phyloP scores from a whole-genome alignment of 73 alveolate genomes.

The Symbiodinium pilosum region DNA sequence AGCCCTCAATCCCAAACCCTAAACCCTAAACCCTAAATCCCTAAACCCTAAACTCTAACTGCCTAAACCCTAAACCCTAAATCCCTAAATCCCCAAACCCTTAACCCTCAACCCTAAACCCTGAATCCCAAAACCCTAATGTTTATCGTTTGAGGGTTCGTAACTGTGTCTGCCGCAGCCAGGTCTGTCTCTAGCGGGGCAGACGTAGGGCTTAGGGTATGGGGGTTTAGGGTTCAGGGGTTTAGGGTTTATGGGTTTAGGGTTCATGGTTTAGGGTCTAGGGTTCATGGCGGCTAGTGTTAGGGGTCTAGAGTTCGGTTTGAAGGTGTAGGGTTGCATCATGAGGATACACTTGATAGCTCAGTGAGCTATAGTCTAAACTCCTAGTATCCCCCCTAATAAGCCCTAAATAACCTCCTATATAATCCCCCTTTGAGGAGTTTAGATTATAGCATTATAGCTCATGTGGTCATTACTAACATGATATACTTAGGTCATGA shows the following conservation, averaged over 20 bases:
- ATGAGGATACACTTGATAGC: too few species aligned
- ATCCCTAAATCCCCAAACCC: background rate
- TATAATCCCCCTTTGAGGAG: too few species aligned
- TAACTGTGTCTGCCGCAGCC: background rate
- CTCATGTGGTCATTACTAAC: too few species aligned
- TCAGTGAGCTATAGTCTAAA: too few species aligned
- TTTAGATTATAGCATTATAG: too few species aligned
- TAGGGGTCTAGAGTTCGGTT: too few species aligned
- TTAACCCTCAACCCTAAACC: background rate
- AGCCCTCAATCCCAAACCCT: background rate
- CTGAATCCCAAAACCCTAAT: background rate
- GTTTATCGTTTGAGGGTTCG: background rate
- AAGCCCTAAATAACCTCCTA: too few species aligned
- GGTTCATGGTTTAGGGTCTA: background rate
- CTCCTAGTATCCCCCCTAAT: too few species aligned
- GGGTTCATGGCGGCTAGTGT: background rate
- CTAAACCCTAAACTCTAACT: background rate
- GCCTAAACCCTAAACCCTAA: background rate
- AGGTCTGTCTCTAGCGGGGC: too few species aligned
- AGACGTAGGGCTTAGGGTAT: background rate
- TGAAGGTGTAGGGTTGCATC: too few species aligned
- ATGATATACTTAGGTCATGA: too few species aligned
- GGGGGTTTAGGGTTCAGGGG: background rate
- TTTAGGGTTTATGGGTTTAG: background rate
- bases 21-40: conserved; percentile 1